Percentiles rank a stretch among this genome's conserved stretches.
Evolutionary conservation across 164 flowering plant species (phyloP).

Genomic region (Kalanchoe fedtschenkoi): DNA sequence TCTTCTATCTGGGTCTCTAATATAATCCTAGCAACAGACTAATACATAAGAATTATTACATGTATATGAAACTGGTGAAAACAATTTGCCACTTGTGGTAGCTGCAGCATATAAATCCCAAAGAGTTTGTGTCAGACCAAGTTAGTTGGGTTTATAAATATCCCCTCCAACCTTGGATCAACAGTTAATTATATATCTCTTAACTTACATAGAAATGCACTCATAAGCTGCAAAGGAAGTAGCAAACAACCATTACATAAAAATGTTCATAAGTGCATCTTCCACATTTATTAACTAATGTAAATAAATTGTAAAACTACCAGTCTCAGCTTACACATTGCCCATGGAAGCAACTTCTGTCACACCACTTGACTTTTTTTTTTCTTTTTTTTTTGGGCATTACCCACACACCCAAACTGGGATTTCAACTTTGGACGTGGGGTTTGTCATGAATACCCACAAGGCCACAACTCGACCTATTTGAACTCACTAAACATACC

Average conservation of each 20-base stretch:
- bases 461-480: not conserved
- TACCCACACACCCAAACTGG: no score
- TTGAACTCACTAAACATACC: not conserved
- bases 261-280: not conserved
- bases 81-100: not conserved
- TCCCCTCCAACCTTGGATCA: not conserved
- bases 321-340: no score
- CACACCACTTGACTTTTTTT: no score
- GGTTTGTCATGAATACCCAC: no score
- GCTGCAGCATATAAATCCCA: not conserved
- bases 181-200: not conserved
- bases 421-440: no score
- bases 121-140: not conserved
- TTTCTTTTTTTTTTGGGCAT: no score
- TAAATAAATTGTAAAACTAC: no score
- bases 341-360: no score
- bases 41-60: constrained; percentile 32
- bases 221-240: not conserved
- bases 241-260: not conserved
- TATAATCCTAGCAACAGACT: constrained; percentile 70
- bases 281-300: not conserved
- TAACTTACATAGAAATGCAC: not conserved
- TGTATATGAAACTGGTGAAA: constrained; percentile 6
- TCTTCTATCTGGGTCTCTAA: constrained; percentile 83
- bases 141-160: not conserved